Evolutionary conservation across 768 basidiomycete genomes (phyloP), one percentile per base, ranked within the genome.

Genomic region (Phylloporus arenicola): DNA sequence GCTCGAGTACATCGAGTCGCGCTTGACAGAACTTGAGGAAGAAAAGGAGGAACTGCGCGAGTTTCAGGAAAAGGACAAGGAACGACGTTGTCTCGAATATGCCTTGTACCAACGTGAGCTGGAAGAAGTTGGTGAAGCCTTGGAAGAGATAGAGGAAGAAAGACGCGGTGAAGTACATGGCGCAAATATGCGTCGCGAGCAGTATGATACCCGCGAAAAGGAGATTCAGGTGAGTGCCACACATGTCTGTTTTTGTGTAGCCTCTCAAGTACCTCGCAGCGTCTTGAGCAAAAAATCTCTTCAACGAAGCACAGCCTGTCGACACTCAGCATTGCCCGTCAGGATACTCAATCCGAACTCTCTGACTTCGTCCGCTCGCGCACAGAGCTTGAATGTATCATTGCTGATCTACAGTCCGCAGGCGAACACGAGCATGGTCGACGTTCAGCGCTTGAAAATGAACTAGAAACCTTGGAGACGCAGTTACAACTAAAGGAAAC

Each of bases 21-120:
- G 94, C 3, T 72, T 99, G 46, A 72, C 76, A 3, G 95, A 98
- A 68, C 83, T 98, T 7, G 95, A 99, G 62, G 92, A 96, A 62
- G 96, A 99, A 71, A 98, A 98, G 65, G 91, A 95, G 56, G 96
- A 99, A 64, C 70, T 99, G 49, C 95, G 94, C 64, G 92, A 96
- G 65, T 99, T 90, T 63, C 92, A 96, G 66, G 85, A 90, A 55
- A 92, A 92, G 64, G 96, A 99, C 64, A 91, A 92, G 67, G 92
- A 97, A 52, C 75, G 95, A 33, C 77, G 95, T 35, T 95, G 92
- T 65, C 73, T 97, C 60, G 96, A 99, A 64, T 98, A 97, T 64
- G 92, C 93, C 0, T 70, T 98, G 54, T 92, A 96, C 68, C 87
- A 91, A 57, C 79, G 88, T 31, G 95, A 99, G 62, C 68, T 97